Base-by-base conservation (phyloP, 352 stramenopile species). In the Globisporangium cederbergense region DNA sequence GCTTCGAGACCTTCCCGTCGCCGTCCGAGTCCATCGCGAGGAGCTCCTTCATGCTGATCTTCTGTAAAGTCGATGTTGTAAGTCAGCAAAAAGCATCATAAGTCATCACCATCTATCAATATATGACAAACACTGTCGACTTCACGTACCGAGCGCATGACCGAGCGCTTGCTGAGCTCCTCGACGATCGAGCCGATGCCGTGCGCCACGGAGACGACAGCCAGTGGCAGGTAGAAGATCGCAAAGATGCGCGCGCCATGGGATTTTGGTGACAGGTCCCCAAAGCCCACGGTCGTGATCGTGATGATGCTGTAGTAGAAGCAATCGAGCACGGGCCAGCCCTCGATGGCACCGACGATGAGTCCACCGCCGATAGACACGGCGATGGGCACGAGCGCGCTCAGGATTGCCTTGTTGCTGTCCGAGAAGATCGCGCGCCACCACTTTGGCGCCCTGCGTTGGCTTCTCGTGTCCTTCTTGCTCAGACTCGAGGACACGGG, bases 261-360 rank as follows among this genome's bases (percentile, higher is more conserved):
- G 7, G 73, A 87, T 42, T 76, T 83, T n/a, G 91, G 86, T 4
- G 68, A 81, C 14, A 91, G 63, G 70, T 97, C 90, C 3, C 85
- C 88, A 70, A 95, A 97, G 30, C 89, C 90, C 6, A 96, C 78
- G 7, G 86, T 97, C 16, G 93, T 98, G 38, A 98, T 75, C 0
- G 90, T 97, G 40, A 98, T 91, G 54, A 97, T 68, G 14, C 80
- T 85, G 73, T 97, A 98, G 63, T 98, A 98, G 53, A 98, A 83
- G 58, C 87, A 89, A 77, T 98, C 92, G 20, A 97, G 70, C 4
- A 87, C 28, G 4, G 75, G 68, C 78, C 81, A 88, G 42, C 75
- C 75, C 69, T 90, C 81, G 50, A 88, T 87, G 2, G 67, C 74
- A 3, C 81, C 78, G 22, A 90, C 53, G 49, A 87, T 75, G 2